Evolutionary conservation across 208 protist species (phyloP), one percentile per base, ranked within the genome.

Genomic region (Crithidia acanthocephali): DNA sequence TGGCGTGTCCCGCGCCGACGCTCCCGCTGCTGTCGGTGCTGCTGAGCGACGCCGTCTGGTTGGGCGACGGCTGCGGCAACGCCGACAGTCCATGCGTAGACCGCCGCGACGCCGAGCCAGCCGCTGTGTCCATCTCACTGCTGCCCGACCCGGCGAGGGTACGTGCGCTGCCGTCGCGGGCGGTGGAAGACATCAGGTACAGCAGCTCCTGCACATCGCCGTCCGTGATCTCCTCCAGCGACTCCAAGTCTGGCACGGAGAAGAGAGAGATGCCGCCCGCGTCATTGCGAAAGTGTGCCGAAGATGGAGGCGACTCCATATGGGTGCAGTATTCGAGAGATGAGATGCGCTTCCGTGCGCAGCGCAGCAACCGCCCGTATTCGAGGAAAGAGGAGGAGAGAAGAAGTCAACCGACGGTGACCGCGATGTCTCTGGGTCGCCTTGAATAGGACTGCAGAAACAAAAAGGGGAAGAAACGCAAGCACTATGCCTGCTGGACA

Each of bases 181-280:
- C 45, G 13, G 45, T 23, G 35, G 72, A 28, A 8, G 30, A 23
- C 50, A 78, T 61, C 2, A 67, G 13, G 2, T 72, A 6, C 0
- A 81, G 76, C 16, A 82, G 60, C 42, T 69, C 69, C 58, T 77
- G 69, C 66, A 74, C 76, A 51, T 82, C 76, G 27, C 25, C 25
- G 35, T 82, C 76, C 8, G 64, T 70, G 59, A 82, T 70, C 42
- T 82, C 76, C 32, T 67, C 52, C 51, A 82, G 60, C 51, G 70
- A 69, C 48, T 79, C 74, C 42, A 79, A 47, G 61, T 79, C 74
- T 15, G 74, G 74, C 44, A 72, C 50, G 25, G 72, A 78, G 58
- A 72, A 58, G 8, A 78, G 37, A 20, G 65, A 68, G 30, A 63
- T 30, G 18, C 30, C 48, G n/a, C 55, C 25, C 11, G 20, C 44